Evolutionary conservation across 441 rosid genomes (phyloP).

Genomic region (Breynia disticha): DNA sequence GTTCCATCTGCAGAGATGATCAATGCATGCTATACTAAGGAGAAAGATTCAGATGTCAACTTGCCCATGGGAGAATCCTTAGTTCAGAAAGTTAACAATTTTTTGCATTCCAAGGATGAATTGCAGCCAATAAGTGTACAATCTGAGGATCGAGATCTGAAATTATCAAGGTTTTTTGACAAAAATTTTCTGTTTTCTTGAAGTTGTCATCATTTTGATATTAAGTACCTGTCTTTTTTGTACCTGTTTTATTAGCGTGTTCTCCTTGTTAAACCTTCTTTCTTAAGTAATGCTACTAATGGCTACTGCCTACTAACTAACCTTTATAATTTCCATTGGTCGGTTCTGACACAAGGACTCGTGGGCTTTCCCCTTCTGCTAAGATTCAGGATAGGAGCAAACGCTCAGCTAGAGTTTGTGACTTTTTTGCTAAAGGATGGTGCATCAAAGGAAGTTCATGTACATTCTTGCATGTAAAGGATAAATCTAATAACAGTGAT

Average conservation of each 20-base stretch:
- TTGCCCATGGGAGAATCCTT: slow-evolving; percentile 6
- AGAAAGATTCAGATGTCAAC: slow-evolving; percentile 17
- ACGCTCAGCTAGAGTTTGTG: slow-evolving; percentile 51
- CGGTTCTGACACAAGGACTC: slow-evolving; percentile 27
- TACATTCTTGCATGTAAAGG: slow-evolving; percentile 68
- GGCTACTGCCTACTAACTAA: slow-evolving; percentile 26
- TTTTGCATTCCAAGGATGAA: slow-evolving; percentile 20
- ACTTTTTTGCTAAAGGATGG: slow-evolving; percentile 82
- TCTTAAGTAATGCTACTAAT: slow-evolving; percentile 14
- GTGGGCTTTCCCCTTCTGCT: slow-evolving; percentile 29
- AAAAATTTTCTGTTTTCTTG: slow-evolving; percentile 11
- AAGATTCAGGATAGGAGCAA: slow-evolving; percentile 32
- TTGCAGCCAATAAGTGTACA: slow-evolving; percentile 20
- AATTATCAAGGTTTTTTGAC: slow-evolving; percentile 41
- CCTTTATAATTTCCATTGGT: slow-evolving; percentile 35
- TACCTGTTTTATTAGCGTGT: not conserved
- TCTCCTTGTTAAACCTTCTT: slow-evolving; percentile 10
- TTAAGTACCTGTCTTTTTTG: not conserved
- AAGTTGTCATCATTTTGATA: not conserved
- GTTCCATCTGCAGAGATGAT: slow-evolving; percentile 16
- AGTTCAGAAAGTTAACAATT: slow-evolving; percentile 13
- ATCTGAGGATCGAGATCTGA: slow-evolving; percentile 22
- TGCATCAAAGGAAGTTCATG: slow-evolving; percentile 75
- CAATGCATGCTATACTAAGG: slow-evolving; percentile 12
- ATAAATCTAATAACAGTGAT: slow-evolving; percentile 16